Evolutionary conservation across 768 basidiomycete species (phyloP), one percentile per base, ranked within the genome.

Genomic region (Tephrocybe sp.): DNA sequence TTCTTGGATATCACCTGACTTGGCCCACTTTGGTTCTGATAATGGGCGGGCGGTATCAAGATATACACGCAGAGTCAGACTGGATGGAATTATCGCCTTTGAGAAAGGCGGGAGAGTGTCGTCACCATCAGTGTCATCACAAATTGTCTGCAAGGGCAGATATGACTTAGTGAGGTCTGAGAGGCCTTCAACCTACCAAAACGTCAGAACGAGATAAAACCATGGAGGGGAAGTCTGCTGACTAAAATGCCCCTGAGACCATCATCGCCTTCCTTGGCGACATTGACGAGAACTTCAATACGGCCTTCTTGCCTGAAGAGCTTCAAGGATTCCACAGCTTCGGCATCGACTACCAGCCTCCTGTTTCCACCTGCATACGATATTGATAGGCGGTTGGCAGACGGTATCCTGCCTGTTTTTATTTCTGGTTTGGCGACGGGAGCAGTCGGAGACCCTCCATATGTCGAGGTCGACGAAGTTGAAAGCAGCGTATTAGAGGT

Each of bases 11-110:
- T 95, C 90, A 25, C 96, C 96, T 7, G 88, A 87, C 68, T 93
- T 92, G 32, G 93, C 93, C 97, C 96, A 99, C 66, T 93, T 90
- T 6, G 97, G 93, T 66, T 98, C 94, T 14, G 93, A 94, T 28
- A 98, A 71, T 0, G 97, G 97, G 51, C 89, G 84, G 26, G 81
- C 83, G 50, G 82, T 90, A 67, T 99, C 96, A 55, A 98, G 80
- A 69, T 93, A 80, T 20, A 89, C 85, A 9, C 81, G 62, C 40
- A 97, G 72, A n/a, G 78, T 82, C 17, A 89, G 63, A 24, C 79
- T 78, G 20, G 77, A 69, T 23, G 88, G 83, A 17, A 78, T 65
- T 20, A 69, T 43, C 7, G 72, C 72, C 61, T 79, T 81, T 44
- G 76, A 74, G 60, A 94, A 88, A 11, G 88, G 84, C 9, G 93